Conservation (phyloP, 768 basidiomycete genomes). For the Kwoniella mangroviensis region DNA sequence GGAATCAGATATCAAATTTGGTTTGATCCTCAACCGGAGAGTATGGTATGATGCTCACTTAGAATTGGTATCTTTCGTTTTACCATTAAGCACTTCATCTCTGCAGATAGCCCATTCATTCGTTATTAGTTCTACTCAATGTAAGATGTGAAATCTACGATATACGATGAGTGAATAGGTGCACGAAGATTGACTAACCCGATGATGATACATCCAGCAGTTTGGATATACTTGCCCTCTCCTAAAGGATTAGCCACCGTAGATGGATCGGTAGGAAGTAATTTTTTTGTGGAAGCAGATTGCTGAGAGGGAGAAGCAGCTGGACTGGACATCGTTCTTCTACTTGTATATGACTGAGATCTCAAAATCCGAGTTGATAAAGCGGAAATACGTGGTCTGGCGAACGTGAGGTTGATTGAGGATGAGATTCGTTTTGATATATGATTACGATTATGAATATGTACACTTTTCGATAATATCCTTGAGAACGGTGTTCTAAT, state of each 20-base stretch:
- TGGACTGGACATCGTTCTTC: conserved; percentile 10
- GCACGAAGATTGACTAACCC: conserved; percentile 43
- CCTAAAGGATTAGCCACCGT: conserved; percentile 66
- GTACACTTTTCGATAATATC: no score
- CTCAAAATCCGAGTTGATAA: neutral
- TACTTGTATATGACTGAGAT: neutral
- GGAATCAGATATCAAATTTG: neutral
- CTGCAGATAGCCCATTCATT: no score
- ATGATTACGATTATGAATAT: no score
- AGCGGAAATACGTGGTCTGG: neutral
- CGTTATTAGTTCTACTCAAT: conserved; percentile 57
- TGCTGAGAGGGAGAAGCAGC: conserved; percentile 11
- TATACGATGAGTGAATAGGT: neutral
- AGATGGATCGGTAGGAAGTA: conserved; percentile 37
- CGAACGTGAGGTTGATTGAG: neutral
- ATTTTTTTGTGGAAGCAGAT: conserved; percentile 17
- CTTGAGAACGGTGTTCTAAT: no score
- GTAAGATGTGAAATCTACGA: neutral
- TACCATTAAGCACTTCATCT: conserved; percentile 91
- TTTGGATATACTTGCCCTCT: conserved; percentile 70
- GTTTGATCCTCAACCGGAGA: neutral
- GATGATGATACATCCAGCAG: conserved; percentile 58
- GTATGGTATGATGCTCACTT: conserved; percentile 31
- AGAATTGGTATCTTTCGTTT: conserved; percentile 64
- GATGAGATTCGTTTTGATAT: no score